Base-by-base conservation (phyloP, 2,329 filamentous ascomycete species). In the Gnomoniopsis smithogilvyi region DNA sequence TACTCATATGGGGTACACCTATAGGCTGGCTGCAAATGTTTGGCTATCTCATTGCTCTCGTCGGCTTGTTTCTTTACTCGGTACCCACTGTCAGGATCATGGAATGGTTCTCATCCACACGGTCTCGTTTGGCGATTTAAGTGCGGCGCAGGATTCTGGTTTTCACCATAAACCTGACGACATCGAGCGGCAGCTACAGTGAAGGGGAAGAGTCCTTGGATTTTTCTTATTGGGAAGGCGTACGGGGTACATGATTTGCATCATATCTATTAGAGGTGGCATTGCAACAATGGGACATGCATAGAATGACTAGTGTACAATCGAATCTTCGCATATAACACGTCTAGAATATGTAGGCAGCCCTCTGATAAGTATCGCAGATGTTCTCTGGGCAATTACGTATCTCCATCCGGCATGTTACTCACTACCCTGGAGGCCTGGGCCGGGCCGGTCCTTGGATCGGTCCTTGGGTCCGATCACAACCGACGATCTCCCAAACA, bases 1-100 rank as follows among this genome's bases (percentile, higher is more conserved):
- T 95, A 74, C 72, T 91, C 69, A 87, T 94, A 71, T 95, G 91
- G 87, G 79, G 82, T 65, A 91, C 90, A 58, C 81, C 84, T 34
- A 88, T 95, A 68, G 81, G 86, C 21, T 70, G 76, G 24, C 80
- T 92, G 58, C 91, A 96, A 75, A 84, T 86, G 67, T 80, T 93
- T 70, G 91, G 91, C 66, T 96, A 96, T 79, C 78, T 80, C 66
- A 82, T 94, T 67, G 90, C 91, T 55, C 75, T 84, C 19, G 65
- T 72, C 58, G 80, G 80, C 34, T 72, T 83, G 51, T 68, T 77
- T 24, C 74, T 80, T 64, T 84, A 84, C 70, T 81, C 80, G n/a
- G 66, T 74, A 55, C 70, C 71, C 49, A 70, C 69, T 65, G 70
- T 73, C 26, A 68, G 72, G 60, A 65, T 70, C 17, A 52, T 61